A percentile compares a stretch with the other conserved stretches of the same genome.
Conservation (phyloP, 768 basidiomycete genomes). For the Tremella mesenterica region DNA sequence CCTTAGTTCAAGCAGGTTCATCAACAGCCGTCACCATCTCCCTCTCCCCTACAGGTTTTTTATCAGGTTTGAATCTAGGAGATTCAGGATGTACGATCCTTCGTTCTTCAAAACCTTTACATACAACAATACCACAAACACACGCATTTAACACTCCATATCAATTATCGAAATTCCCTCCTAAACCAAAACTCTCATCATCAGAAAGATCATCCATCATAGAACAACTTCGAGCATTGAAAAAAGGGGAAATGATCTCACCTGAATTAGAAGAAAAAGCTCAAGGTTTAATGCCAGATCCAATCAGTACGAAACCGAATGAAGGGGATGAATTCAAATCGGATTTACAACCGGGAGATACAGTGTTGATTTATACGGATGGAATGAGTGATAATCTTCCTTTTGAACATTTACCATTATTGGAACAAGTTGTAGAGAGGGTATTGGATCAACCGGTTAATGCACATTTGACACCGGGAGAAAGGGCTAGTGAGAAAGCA, state of each 20-base stretch:
- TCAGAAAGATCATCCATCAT: neutral
- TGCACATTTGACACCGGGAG: conserved; percentile 25
- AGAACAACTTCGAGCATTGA: neutral
- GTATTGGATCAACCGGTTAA: conserved; percentile 29
- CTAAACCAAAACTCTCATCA: neutral
- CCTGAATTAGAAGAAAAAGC: neutral
- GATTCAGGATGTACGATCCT: conserved; percentile 43
- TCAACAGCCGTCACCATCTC: neutral
- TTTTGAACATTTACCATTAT: conserved; percentile 27
- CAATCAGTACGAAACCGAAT: conserved; percentile 27
- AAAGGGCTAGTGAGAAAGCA: conserved; percentile 28
- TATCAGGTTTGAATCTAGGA: conserved; percentile 32
- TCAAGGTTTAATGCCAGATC: conserved; percentile 16
- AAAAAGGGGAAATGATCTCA: neutral
- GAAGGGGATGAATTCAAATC: conserved; percentile 28
- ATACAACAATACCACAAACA: conserved; percentile 32
- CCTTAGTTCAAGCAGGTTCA: neutral
- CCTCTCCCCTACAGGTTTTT: neutral
- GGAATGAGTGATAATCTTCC: conserved; percentile 44
- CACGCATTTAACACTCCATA: conserved; percentile 43
- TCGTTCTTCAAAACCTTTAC: conserved; percentile 27
- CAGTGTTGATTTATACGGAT: conserved; percentile 43
- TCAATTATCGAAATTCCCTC: conserved; percentile 20
- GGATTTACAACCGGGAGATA: conserved; percentile 35
- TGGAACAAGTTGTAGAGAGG: conserved; percentile 21